Evolutionary conservation across 192 early-diverging fungal species (phyloP), one percentile per base, ranked within the genome.

Genomic region (Umbelopsis isabellina): DNA sequence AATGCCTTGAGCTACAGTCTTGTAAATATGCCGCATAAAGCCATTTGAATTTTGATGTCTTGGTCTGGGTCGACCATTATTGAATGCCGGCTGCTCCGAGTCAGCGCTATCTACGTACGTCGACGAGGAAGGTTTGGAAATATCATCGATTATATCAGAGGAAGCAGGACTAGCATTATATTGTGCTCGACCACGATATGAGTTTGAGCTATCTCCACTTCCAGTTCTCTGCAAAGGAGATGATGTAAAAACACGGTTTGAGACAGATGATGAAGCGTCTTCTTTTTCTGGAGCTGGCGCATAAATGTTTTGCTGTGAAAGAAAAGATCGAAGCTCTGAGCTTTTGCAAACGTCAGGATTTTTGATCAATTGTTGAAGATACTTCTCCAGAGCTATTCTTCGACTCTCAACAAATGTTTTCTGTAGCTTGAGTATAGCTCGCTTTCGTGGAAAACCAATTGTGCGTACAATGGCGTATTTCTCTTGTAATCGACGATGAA

Each of bases 391-490:
- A 13, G 73, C 84, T 0, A 79, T 44, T 37, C 91, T 79, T 8
- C 95, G 84, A 23, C 77, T 78, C 70, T 96, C 95, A 4, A 96
- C 83, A 65, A 91, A 80, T 16, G 82, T 81, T 64, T 83, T 81
- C 58, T 89, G 82, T 25, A 92, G 78, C 20, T 88, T 91, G 15
- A 90, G 53, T 22, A 94, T 78, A 11, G 91, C 85, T 25, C 90
- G 85, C 65, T 95, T 93, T 4, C 80, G 80, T 0, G 94, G 94
- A 45, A 96, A 84, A 18, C 95, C 94, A 27, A 86, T 82, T 16
- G 77, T 66, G 9, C 85, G 81, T 68, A 95, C 88, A 13, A 84
- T 71, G 0, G 88, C 82, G 69, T 84, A 89, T 21, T 76, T 71
- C 1, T 79, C 72, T 30, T 84, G 86, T 23, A 98, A 79, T 11